Evolutionary conservation across 345 rosid genomes (phyloP), one percentile per base, ranked within the genome.

Genomic region (Balakata baccata): DNA sequence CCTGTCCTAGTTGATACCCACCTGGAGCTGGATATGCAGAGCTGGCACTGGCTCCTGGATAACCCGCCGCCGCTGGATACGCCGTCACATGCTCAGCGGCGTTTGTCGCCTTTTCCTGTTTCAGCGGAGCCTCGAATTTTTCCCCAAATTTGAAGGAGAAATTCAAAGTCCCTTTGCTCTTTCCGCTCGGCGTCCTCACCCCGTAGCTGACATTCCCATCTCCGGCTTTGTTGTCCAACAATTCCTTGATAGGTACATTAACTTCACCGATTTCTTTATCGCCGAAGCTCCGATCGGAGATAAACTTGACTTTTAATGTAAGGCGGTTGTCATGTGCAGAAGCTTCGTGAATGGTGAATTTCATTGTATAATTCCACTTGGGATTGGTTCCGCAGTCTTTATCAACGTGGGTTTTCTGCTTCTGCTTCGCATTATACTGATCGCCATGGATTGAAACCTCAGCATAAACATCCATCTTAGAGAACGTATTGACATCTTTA

Each of bases 391-490:
- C 89, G 29, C 81, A 81, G n/a, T 87, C 89, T 67, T 82, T 85
- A 81, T 88, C 83, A 1, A 85, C 82, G 11, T 80, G 82, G 0
- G 94, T 85, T 54, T 79, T 87, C 73, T 86, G 76, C 13, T 79
- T 79, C 76, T 79, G 89, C 66, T 77, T 66, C n/a, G 86, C 62
- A 37, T 73, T 52, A 7, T 83, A 52, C 0, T 76, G 79, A 59
- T 87, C 89, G 8, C 84, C 84, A 58, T 81, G 71, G 80, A 90
- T 71, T 2, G 87, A 75, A 64, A 81, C 90, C 68, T 82, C 81
- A 4, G 84, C 89, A 76, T 87, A 90, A 3, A 88, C 81, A 72
- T 87, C 88, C 87, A 90, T 92, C 63, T 83, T 89, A 59, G 88
- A 74, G 81, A 90, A 75, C 54, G 83, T 17, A 11, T 87, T 89